These are phyloP conservation scores for Pneumocystis sp. DNA, from an alignment of 1,139 yeast genomes.

Conservation along the genomic window DNA sequence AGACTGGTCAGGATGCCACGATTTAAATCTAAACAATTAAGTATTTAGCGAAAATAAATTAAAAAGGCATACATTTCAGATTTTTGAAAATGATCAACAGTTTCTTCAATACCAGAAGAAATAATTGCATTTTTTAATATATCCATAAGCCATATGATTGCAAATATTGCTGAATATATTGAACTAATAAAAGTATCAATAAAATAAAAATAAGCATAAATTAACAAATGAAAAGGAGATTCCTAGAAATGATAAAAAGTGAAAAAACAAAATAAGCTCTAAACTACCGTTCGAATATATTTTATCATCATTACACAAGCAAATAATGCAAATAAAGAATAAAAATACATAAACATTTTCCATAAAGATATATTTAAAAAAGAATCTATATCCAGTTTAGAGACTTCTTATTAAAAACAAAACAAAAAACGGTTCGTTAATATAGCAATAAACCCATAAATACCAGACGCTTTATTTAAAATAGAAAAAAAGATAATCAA, in stretches of 20 bases:
- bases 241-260: neutral
- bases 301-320: neutral
- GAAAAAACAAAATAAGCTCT: neutral
- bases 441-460: constrained; percentile 71
- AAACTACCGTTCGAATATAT: neutral
- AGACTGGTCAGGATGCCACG: neutral
- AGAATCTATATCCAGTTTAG: neutral
- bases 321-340: neutral
- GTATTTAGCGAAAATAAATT: neutral
- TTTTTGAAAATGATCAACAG: neutral
- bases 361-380: neutral
- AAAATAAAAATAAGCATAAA: neutral
- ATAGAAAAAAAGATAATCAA: constrained; percentile 62
- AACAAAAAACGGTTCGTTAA: constrained; percentile 34
- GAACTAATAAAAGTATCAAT: neutral
- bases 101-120: neutral
- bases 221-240: neutral
- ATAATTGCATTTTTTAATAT: neutral
- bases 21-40: neutral
- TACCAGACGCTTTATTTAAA: constrained; percentile 78
- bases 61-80: neutral
- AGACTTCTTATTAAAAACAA: neutral
- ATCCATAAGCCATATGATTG: neutral
- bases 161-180: neutral
- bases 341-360: neutral